Evolutionary conservation across 768 basidiomycete genomes (phyloP).

Genomic region (Collybiopsis confluens): DNA sequence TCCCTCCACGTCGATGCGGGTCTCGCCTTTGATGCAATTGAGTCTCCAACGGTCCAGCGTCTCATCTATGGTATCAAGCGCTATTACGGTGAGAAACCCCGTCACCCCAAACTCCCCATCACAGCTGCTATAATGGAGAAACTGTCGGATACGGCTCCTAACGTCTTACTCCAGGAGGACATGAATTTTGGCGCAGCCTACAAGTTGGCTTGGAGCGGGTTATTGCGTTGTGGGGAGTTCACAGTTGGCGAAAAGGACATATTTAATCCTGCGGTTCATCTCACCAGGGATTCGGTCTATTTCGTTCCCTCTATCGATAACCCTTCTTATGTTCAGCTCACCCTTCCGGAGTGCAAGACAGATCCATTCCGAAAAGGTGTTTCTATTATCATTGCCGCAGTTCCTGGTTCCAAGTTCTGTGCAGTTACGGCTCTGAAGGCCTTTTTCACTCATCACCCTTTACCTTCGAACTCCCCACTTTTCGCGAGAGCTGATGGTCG

Average conservation of each 20-base stretch:
- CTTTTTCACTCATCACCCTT: not conserved
- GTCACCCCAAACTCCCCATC: constrained; percentile 16
- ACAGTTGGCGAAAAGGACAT: constrained; percentile 9
- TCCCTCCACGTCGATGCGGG: constrained; percentile 27
- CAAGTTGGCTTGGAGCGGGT: constrained; percentile 12
- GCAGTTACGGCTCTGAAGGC: not conserved
- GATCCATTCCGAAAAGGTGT: constrained; percentile 29
- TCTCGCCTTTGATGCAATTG: constrained; percentile 18
- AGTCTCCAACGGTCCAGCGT: constrained; percentile 22
- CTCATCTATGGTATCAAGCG: constrained; percentile 29
- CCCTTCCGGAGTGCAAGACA: constrained; percentile 30
- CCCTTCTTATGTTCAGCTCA: constrained; percentile 20
- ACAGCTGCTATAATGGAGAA: constrained; percentile 1
- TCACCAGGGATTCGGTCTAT: constrained; percentile 1
- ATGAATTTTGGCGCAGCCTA: constrained; percentile 11
- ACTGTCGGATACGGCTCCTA: not conserved
- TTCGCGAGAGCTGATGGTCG: not conserved
- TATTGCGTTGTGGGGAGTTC: constrained; percentile 12
- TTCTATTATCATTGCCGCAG: constrained; percentile 17
- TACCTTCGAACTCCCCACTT: not conserved
- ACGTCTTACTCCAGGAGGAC: not conserved
- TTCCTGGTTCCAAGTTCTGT: constrained; percentile 8
- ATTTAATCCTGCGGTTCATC: constrained; percentile 12
- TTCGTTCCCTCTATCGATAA: not conserved
- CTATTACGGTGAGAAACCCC: constrained; percentile 15